Evolutionary conservation across 768 basidiomycete species (phyloP).

Genomic region (Mrakia gelida): DNA sequence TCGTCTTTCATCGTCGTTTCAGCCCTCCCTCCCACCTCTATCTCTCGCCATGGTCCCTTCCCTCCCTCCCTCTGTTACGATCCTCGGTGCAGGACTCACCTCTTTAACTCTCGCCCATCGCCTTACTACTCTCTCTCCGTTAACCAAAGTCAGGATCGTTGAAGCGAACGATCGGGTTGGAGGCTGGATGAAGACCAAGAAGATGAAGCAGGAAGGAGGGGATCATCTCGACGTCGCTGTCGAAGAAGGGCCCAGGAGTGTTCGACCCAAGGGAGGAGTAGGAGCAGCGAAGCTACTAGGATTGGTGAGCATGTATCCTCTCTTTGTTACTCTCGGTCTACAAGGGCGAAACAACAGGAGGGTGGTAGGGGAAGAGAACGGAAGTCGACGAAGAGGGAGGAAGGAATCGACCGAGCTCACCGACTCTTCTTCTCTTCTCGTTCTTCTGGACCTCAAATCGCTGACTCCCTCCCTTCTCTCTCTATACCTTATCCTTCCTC

Average conservation of each 20-base stretch:
- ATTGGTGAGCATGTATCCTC: slow-evolving; percentile 57
- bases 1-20: not conserved
- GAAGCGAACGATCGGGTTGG: slow-evolving; percentile 21
- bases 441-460: not conserved
- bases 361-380: not conserved
- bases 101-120: slow-evolving; percentile 30
- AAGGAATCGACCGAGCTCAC: slow-evolving; percentile 31
- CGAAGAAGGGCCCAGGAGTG: slow-evolving; percentile 81
- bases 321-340: not conserved
- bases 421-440: slow-evolving; percentile 26
- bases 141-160: slow-evolving; percentile 27
- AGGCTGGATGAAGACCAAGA: slow-evolving; percentile 25
- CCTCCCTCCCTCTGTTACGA: slow-evolving; percentile 22
- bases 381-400: slow-evolving; percentile 15
- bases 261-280: slow-evolving; percentile 63
- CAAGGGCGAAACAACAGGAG: not conserved
- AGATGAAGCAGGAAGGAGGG: not conserved
- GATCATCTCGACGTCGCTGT: slow-evolving; percentile 51
- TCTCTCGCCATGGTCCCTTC: not conserved
- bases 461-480: not conserved
- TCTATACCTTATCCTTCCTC: slow-evolving; percentile 16
- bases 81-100: slow-evolving; percentile 33
- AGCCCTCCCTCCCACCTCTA: not conserved
- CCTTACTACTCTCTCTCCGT: slow-evolving; percentile 22
- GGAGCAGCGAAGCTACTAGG: slow-evolving; percentile 64